phyloP scores from a whole-genome alignment of 805 yeast species.

The Limtongozyma cylindracea region DNA sequence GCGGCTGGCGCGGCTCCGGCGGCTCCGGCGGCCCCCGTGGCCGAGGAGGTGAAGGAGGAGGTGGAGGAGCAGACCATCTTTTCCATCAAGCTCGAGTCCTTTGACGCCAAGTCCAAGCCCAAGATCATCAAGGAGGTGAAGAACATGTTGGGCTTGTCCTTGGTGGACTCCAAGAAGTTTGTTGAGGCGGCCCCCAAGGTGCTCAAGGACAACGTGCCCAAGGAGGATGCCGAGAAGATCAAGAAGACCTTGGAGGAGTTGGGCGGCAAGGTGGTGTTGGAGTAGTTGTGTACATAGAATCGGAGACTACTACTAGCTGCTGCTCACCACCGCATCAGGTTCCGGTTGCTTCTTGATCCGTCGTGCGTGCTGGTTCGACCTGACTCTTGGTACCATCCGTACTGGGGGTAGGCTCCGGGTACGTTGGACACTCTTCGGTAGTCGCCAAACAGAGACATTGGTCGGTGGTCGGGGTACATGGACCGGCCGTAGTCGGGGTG shows the following conservation, averaged over 20 bases:
- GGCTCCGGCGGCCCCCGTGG: conserved; percentile 39
- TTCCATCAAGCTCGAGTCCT: conserved; percentile 73
- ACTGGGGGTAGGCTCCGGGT: no score
- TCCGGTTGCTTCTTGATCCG: no score
- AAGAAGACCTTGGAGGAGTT: conserved; percentile 79
- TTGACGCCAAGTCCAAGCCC: conserved; percentile 88
- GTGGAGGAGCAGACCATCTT: conserved; percentile 85
- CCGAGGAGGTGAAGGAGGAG: conserved; percentile 48
- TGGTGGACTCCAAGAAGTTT: conserved; percentile 93
- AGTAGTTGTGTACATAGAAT: conserved; percentile 17
- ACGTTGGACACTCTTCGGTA: no score
- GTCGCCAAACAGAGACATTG: no score
- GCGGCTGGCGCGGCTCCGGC: conserved; percentile 29
- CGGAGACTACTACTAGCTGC: no score
- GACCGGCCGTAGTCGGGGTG: no score
- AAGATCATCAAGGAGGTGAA: conserved; percentile 96
- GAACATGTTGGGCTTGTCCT: conserved; percentile 66
- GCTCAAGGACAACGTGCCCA: conserved; percentile 83
- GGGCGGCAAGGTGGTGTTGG: conserved; percentile 84
- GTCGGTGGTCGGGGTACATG: no score
- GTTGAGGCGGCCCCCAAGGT: conserved; percentile 96
- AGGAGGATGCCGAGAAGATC: conserved; percentile 95
- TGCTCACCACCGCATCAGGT: no score
- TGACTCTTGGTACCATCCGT: no score
- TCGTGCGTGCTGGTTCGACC: no score